These are phyloP conservation scores for Acacia pycnantha DNA, from an alignment of 331 rosid genomes.

Conservation along the genomic window DNA sequence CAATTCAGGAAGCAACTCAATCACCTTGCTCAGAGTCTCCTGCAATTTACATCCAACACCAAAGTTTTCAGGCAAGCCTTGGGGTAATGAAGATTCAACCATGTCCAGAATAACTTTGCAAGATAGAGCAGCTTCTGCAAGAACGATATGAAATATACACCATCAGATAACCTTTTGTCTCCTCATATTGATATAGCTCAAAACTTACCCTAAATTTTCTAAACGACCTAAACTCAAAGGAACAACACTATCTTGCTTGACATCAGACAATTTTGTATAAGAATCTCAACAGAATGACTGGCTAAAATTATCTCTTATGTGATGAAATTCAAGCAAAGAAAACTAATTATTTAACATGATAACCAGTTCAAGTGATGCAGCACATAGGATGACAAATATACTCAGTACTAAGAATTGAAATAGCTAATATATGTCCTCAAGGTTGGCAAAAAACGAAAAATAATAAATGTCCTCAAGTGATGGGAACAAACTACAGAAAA, in stretches of 20 bases:
- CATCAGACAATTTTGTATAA: conserved; percentile 10
- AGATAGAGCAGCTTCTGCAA: conserved; percentile 89
- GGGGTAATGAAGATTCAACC: conserved; percentile 86
- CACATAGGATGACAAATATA: not conserved
- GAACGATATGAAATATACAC: conserved; percentile 31
- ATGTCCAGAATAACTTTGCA: conserved; percentile 83
- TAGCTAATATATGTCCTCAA: not conserved
- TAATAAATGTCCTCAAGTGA: not conserved
- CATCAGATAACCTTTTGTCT: conserved; percentile 32
- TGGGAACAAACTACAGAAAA: not conserved
- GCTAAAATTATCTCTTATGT: not conserved
- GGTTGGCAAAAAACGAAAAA: not conserved
- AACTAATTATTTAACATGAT: not conserved
- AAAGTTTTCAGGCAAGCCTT: conserved; percentile 84
- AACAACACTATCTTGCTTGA: not conserved
- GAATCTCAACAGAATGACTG: not conserved
- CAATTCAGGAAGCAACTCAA: conserved; percentile 78
- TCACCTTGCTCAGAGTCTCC: conserved; percentile 74
- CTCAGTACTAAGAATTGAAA: not conserved
- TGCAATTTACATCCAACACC: conserved; percentile 92
- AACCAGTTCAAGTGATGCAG: not conserved
- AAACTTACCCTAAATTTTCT: not conserved
- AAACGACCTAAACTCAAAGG: not conserved
- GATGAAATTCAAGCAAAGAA: conserved; percentile 3
- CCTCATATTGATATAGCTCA: conserved; percentile 9